Percentiles rank a stretch among this genome's conserved stretches.
Conservation (phyloP, 1,139 yeast genomes). For the Nematodospora anomalae region DNA sequence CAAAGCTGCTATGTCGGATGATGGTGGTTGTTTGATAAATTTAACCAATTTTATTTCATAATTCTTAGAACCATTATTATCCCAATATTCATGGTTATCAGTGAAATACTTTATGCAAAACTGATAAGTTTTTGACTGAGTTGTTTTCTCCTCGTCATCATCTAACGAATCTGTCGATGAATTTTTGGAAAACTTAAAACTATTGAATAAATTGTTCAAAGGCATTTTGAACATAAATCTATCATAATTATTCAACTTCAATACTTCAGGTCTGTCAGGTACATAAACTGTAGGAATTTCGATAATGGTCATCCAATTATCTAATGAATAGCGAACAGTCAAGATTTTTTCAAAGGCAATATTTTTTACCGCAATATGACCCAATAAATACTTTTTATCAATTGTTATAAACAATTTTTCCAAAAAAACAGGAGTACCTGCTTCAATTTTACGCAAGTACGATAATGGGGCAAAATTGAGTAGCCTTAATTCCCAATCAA, state of each 20-base stretch:
- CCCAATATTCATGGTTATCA: conserved; percentile 66
- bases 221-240: conserved; percentile 58
- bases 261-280: conserved; percentile 57
- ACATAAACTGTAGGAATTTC: conserved; percentile 67
- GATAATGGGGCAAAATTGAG: conserved; percentile 47
- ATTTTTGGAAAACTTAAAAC: conserved; percentile 21
- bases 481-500: conserved; percentile 51
- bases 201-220: conserved; percentile 38
- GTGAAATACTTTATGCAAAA: conserved; percentile 63
- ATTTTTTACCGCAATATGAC: conserved; percentile 74
- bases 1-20: conserved; percentile 3
- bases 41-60: conserved; percentile 53
- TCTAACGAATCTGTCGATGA: conserved; percentile 11
- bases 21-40: conserved; percentile 13
- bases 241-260: conserved; percentile 53
- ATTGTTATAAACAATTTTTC: conserved; percentile 64
- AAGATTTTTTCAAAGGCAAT: conserved; percentile 63
- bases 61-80: conserved; percentile 62
- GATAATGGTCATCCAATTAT: conserved; percentile 70
- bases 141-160: conserved; percentile 7
- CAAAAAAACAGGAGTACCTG: conserved; percentile 52
- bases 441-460: conserved; percentile 38
- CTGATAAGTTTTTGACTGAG: conserved; percentile 28
- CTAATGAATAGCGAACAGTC: conserved; percentile 63
- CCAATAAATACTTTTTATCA: conserved; percentile 58